Evolutionary conservation across 345 rosid species (phyloP).

Genomic region (Passiflora organensis): DNA sequence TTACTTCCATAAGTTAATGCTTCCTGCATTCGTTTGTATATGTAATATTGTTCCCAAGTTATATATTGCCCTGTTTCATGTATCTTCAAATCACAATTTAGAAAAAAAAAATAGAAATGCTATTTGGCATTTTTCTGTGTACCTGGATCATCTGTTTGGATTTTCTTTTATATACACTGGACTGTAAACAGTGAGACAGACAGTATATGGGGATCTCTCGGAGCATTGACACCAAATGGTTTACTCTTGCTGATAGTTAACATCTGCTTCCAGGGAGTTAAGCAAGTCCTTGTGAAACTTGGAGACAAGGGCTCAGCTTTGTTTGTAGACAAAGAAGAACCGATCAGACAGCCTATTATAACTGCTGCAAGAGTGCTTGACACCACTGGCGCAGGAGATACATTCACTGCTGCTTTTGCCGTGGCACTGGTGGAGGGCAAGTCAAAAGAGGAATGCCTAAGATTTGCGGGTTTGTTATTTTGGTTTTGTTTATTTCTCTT

Average conservation of each 20-base stretch:
- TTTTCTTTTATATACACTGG: not conserved
- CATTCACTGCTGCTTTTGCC: conserved; percentile 92
- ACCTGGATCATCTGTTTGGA: not conserved
- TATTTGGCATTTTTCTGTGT: no score
- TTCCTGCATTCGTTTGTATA: not conserved
- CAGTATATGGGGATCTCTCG: not conserved
- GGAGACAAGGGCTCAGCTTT: conserved; percentile 84
- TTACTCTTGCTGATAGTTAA: not conserved
- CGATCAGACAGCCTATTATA: conserved; percentile 67
- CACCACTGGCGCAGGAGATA: conserved; percentile 98
- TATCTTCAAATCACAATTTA: no score
- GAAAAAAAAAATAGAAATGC: no score
- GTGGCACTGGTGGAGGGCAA: conserved; percentile 90
- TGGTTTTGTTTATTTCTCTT: not conserved
- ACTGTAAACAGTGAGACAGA: no score
- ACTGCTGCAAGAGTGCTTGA: conserved; percentile 66
- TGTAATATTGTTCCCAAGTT: not conserved
- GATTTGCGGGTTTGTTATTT: conserved; percentile 66
- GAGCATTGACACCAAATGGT: not conserved
- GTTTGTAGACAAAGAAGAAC: conserved; percentile 63
- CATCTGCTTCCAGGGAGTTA: conserved; percentile 58
- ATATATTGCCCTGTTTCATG: no score
- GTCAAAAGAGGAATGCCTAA: conserved; percentile 60
- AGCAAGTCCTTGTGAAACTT: conserved; percentile 83
- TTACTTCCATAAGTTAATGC: no score